Percentiles rank a stretch among this genome's conserved stretches.
Conservation (phyloP, 768 basidiomycete genomes). For the Coprinopsis marcescibilis region DNA sequence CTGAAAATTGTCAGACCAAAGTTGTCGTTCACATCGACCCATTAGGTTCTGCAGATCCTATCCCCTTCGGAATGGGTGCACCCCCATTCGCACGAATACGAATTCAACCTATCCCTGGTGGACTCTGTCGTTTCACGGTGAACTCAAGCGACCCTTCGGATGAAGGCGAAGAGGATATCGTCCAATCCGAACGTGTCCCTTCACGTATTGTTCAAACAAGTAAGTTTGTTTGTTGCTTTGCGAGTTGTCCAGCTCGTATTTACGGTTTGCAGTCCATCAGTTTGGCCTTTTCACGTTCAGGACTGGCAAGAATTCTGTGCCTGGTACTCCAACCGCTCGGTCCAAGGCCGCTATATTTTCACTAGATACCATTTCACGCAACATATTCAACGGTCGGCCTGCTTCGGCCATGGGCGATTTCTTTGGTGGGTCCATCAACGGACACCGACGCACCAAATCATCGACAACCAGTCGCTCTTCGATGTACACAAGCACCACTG, state of each 20-base stretch:
- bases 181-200: constrained; percentile 70
- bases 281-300: constrained; percentile 86
- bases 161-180: constrained; percentile 76
- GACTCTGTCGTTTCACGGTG: constrained; percentile 73
- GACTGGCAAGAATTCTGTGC: constrained; percentile 67
- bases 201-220: constrained; percentile 77
- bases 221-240: constrained; percentile 31
- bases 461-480: constrained; percentile 64
- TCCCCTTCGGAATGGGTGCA: constrained; percentile 65
- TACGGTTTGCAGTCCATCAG: constrained; percentile 58
- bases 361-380: constrained; percentile 84
- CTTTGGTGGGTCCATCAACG: constrained; percentile 67
- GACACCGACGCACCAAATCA: constrained; percentile 66
- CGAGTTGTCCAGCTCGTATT: constrained; percentile 5
- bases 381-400: constrained; percentile 71
- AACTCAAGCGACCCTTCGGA: constrained; percentile 69
- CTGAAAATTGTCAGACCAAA: constrained; percentile 69
- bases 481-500: constrained; percentile 62
- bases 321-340: constrained; percentile 77
- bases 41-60: constrained; percentile 63
- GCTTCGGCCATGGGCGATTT: constrained; percentile 69
- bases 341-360: constrained; percentile 86
- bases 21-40: constrained; percentile 85
- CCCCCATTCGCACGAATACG: constrained; percentile 78
- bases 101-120: constrained; percentile 79